These are phyloP conservation scores for Neurospora sublineolata DNA, from an alignment of 495 filamentous ascomycete genomes.

Conservation along the genomic window DNA sequence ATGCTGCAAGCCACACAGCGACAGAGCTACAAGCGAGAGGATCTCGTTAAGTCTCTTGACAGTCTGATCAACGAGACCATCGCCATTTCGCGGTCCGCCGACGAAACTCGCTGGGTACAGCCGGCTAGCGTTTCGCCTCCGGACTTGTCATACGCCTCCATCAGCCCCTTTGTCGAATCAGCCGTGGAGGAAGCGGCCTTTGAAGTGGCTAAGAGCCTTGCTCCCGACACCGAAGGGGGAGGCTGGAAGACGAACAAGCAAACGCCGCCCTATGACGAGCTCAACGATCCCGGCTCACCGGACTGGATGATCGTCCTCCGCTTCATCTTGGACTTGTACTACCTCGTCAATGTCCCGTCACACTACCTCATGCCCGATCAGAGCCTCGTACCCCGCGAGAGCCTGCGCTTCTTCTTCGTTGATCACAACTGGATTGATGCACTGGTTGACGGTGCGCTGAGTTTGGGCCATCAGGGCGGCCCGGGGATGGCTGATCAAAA, in stretches of 20 bases:
- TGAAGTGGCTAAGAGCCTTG: not conserved
- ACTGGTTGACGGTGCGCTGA: constrained; percentile 38
- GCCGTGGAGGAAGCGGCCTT: not conserved
- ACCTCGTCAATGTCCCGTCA: constrained; percentile 23
- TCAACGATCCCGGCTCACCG: constrained; percentile 11
- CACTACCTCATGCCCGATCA: constrained; percentile 34
- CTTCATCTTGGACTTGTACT: constrained; percentile 29
- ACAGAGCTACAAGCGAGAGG: not conserved
- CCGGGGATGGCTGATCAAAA: not conserved
- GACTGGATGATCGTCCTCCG: constrained; percentile 26
- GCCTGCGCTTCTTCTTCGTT: constrained; percentile 36
- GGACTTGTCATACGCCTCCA: not conserved
- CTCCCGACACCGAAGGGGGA: not conserved
- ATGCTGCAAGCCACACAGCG: not conserved
- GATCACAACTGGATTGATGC: constrained; percentile 34
- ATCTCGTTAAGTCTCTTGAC: not conserved
- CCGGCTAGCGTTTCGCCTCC: not conserved
- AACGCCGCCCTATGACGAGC: constrained; percentile 18
- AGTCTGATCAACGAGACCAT: not conserved
- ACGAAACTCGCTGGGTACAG: not conserved
- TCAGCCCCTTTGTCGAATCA: not conserved
- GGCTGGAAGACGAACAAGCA: not conserved
- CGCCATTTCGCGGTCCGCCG: not conserved
- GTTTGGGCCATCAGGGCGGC: constrained; percentile 28
- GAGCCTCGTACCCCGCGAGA: constrained; percentile 26